Evolutionary conservation across 1,139 yeast species (phyloP).

Genomic region (Candida labiduridarum): DNA sequence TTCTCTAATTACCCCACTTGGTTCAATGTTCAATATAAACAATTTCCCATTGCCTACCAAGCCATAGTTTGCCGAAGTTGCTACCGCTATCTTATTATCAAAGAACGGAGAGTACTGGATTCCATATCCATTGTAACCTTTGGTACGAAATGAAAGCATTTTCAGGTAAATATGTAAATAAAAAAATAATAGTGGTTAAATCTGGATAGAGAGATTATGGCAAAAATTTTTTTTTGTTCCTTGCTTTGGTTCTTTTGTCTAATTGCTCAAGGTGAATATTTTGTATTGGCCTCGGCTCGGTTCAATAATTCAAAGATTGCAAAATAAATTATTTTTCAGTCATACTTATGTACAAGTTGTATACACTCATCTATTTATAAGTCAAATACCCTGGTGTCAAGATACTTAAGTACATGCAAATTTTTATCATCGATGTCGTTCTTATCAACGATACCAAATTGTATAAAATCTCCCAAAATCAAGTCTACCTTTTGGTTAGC

Average conservation of each 20-base stretch:
- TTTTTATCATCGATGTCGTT: slow-evolving; percentile 30
- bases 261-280: not conserved
- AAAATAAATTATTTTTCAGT: not conserved
- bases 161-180: not conserved
- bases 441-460: slow-evolving; percentile 55
- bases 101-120: slow-evolving; percentile 90
- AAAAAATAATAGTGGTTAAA: not conserved
- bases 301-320: not conserved
- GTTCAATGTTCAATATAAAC: slow-evolving; percentile 65
- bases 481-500: slow-evolving; percentile 73
- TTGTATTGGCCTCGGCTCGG: not conserved
- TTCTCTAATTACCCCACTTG: slow-evolving; percentile 59
- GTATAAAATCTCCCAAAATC: slow-evolving; percentile 73
- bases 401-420: slow-evolving; percentile 34
- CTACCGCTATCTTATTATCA: slow-evolving; percentile 88
- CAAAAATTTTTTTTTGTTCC: not conserved
- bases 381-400: slow-evolving; percentile 41
- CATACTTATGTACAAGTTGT: not conserved
- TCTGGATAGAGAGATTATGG: not conserved
- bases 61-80: slow-evolving; percentile 91
- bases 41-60: slow-evolving; percentile 91
- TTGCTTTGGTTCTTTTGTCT: not conserved
- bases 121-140: slow-evolving; percentile 85
- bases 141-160: slow-evolving; percentile 77
- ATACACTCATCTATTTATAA: slow-evolving; percentile 15